Evolutionary conservation across 495 filamentous ascomycete species (phyloP), one percentile per base, ranked within the genome.

Genomic region (Neurospora cerealis): DNA sequence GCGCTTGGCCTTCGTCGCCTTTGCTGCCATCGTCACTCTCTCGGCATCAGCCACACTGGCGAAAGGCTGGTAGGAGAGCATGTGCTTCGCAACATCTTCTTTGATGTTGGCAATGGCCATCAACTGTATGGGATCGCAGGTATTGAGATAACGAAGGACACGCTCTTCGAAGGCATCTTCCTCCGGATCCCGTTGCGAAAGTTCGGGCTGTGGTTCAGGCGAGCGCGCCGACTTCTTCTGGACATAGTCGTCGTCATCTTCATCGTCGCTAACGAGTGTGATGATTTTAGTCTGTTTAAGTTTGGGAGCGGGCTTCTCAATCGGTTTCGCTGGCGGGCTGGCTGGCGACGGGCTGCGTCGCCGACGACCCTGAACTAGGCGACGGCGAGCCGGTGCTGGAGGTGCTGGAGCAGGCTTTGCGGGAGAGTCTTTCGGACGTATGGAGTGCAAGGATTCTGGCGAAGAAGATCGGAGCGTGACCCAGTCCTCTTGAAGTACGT

Each of bases 101-200:
- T 90, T 90, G 24, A 91, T 88, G 66, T 87, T 87, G 15, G 93
- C 91, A 60, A 97, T 90, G 77, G 96, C 94, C 3, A 90, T 88
- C 21, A 99, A 86, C 69, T 93, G 91, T 36, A 90, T 85, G 19
- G 85, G 82, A 4, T 88, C 86, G 81, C 93, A 96, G 1, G 86
- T 90, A 78, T 99, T 98, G 82, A 99, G 89, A 79, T 93, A 97
- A 0, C 89, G 86, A 21, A 98, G 83, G 1, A 97, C 88, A 46
- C 82, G 77, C 69, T 78, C 88, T 7, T 78, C 78, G 11, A 76
- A 74, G 1, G 73, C 69, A 34, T 74, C 36, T 4, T 76, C 75
- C 6, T 77, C 71, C 1, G 69, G 60, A 8, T 71, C 21, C 4
- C 66, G 70, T 24, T 74, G 70, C 5, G 34, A 70, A 5, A 69